Base-by-base conservation (phyloP, 2,329 filamentous ascomycete species). In the Pyrenochaeta sp. region DNA sequence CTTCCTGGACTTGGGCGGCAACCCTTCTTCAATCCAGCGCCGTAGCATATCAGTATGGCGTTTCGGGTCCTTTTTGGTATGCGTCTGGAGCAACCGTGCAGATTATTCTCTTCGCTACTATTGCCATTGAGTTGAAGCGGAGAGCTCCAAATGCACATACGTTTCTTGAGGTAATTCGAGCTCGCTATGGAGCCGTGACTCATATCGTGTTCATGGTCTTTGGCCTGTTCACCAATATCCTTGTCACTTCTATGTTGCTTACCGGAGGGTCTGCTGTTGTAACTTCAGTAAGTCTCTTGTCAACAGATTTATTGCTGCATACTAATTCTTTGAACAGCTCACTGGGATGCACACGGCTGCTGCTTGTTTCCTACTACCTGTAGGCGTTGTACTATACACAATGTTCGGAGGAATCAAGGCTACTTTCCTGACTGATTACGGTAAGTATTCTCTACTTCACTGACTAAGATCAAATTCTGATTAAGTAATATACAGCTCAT, bases 1-100 rank as follows among this genome's bases (percentile, higher is more conserved):
- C 88, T 11, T 91, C 87, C 4, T 96, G 92, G 91, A 96, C 91
- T 0, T 96, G 90, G 90, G 90, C 90, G 0, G 90, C 89, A 15
- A 94, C 89, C 0, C 77, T 93, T 1, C 78, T 94, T 2, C 89
- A 94, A 64, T 88, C 84, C 1, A 86, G 88, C 1, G 83, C 85
- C n/a, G 88, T 96, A 13, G 89, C 89, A 50, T 96, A 96, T 70
- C 78, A 83, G 51, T 93, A 93, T 65, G 84, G 84, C 35, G 81
- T 87, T 32, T 84, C 81, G 2, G 85, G 84, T 1, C 83, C 84
- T 1, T 87, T 87, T 68, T 85, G 77, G 75, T 83, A 83, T 63
- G 88, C 85, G 9, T 88, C 26, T 79, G 74, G 75, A 13, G 65
- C 64, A 7, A 68, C 66, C 14, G 64, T 70, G 67, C 61, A 65